Evolutionary conservation across 2,329 filamentous ascomycete genomes (phyloP), one percentile per base, ranked within the genome.

Genomic region (Ciborinia camelliae): DNA sequence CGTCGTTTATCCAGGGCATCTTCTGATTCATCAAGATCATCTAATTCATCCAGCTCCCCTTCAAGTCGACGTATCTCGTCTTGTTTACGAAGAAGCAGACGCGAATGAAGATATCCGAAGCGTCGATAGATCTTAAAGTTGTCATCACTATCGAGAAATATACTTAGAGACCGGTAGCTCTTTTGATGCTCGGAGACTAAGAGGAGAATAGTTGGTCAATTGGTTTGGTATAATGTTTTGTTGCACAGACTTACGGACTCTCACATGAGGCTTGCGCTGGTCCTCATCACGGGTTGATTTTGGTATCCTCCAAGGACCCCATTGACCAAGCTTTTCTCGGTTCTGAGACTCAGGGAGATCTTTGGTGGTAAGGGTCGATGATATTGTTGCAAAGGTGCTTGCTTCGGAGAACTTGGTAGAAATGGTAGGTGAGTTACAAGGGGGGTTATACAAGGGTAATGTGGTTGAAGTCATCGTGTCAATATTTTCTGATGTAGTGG

Each of bases 141-240:
- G 8, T 79, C 75, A 64, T 79, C 76, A 65, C 77, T 79, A 63
- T 79, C 76, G 0, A 77, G 70, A 62, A 80, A 79, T 1, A 74
- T 70, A 4, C 77, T 75, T 0, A 80, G 64, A n/a, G 69, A 73
- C 1, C 77, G 77, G 63, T 78, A 79, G 0, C 78, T 77, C 12
- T 58, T 41, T 0, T 73, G 68, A n/a, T 64, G 62, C n/a, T 65
- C 47, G 20, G 66, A 61, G 12, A 68, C 67, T 69, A 57, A 6
- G 9, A 32, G 37, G 18, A 23, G 30, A 39, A 18, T 57, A 14
- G 15, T 65, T 39, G 39, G 41, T 35, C 26, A 32, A 23, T 45
- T 35, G 28, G 26, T 1, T 60, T 20, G 2, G 14, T 53, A 4
- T 15, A 12, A 15, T 9, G 9, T 15, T 20, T 14, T 23, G 6